phyloP scores from a whole-genome alignment of 495 filamentous ascomycete species.

The Chaetomium fimeti region DNA sequence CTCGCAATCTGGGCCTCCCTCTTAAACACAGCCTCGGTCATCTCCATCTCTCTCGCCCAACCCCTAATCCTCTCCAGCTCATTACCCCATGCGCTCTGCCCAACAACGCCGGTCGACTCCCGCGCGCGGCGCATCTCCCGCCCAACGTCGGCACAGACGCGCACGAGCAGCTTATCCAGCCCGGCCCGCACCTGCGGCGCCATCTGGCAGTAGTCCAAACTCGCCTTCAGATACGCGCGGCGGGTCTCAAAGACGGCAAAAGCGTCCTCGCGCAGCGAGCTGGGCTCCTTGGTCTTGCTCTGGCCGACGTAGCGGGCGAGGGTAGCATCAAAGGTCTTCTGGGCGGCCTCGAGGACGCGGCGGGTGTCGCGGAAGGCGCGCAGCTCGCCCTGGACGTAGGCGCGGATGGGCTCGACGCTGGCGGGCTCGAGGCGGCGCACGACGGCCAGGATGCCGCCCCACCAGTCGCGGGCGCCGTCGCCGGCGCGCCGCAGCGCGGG shows the following conservation, averaged over 20 bases:
- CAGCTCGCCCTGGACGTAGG: conserved; percentile 71
- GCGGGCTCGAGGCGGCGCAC: conserved; percentile 71
- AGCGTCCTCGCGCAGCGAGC: conserved; percentile 85
- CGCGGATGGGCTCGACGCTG: conserved; percentile 76
- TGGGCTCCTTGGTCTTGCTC: conserved; percentile 90
- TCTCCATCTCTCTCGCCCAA: conserved; percentile 92
- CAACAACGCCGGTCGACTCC: conserved; percentile 40
- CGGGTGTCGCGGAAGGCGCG: conserved; percentile 65
- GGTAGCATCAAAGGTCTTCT: conserved; percentile 77
- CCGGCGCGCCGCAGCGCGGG: conserved; percentile 79
- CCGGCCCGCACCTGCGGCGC: conserved; percentile 77
- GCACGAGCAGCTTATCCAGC: conserved; percentile 82
- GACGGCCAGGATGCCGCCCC: conserved; percentile 67
- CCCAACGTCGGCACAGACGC: conserved; percentile 81
- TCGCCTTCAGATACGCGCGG: conserved; percentile 84
- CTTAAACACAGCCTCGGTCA: conserved; percentile 71
- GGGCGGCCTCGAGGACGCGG: conserved; percentile 69
- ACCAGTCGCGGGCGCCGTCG: conserved; percentile 82
- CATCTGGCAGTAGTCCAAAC: conserved; percentile 87
- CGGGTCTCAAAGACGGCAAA: conserved; percentile 94
- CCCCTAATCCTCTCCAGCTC: conserved; percentile 90
- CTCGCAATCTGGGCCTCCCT: conserved; percentile 75
- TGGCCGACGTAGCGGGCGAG: conserved; percentile 77
- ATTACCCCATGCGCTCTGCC: conserved; percentile 53
- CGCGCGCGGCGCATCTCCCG: conserved; percentile 59